Evolutionary conservation across 208 protist species (phyloP).

Genomic region (Strigomonas culicis): DNA sequence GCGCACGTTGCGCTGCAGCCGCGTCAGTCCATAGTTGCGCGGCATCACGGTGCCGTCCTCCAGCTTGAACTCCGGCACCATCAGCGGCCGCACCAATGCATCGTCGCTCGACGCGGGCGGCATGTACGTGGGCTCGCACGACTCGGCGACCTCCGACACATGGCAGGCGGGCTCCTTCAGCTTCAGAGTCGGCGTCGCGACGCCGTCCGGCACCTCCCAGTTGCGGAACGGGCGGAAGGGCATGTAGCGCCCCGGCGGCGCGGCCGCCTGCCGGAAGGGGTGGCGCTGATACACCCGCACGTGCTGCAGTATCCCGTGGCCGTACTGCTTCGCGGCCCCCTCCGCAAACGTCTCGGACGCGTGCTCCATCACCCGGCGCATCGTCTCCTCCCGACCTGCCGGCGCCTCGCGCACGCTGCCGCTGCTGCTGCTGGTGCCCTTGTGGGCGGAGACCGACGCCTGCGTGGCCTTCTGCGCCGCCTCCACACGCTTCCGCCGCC

Average conservation of each 20-base stretch:
- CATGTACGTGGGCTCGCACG: slow-evolving; percentile 1
- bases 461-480: slow-evolving; percentile 1
- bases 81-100: not conserved
- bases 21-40: slow-evolving; percentile 18
- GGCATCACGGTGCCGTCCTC: slow-evolving; percentile 25
- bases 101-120: not conserved
- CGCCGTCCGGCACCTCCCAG: slow-evolving; percentile 46
- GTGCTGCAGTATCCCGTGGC: slow-evolving; percentile 44
- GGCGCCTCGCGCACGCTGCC: slow-evolving; percentile 4
- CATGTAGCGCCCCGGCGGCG: slow-evolving; percentile 49
- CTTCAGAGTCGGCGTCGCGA: slow-evolving; percentile 44
- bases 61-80: slow-evolving; percentile 8
- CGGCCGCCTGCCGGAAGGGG: slow-evolving; percentile 14
- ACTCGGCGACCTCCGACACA: slow-evolving; percentile 18
- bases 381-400: slow-evolving; percentile 38
- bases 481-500: slow-evolving; percentile 34
- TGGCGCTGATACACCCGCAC: slow-evolving; percentile 14
- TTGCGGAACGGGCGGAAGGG: slow-evolving; percentile 76
- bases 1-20: slow-evolving; percentile 26
- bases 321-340: slow-evolving; percentile 50
- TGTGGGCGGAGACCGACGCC: not conserved
- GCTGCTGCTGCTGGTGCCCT: not conserved
- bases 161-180: slow-evolving; percentile 21
- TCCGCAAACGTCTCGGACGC: slow-evolving; percentile 53
- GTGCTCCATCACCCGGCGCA: slow-evolving; percentile 55